Conservation (phyloP, 805 yeast genomes). For the Ogataea dorogensis region DNA sequence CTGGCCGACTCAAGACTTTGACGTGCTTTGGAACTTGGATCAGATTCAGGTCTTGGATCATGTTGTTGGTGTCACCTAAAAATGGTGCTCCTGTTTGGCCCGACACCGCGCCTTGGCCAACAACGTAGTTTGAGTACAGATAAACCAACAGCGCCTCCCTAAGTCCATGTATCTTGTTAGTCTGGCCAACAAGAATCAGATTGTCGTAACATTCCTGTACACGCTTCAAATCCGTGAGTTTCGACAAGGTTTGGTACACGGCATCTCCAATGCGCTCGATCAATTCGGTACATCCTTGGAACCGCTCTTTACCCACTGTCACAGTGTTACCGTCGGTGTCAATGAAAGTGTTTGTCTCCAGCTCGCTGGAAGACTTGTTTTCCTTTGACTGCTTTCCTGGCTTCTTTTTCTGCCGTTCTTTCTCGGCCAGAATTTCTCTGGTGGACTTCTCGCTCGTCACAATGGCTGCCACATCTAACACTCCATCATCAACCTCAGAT, state of each 20-base stretch:
- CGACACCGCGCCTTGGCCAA: conserved; percentile 19
- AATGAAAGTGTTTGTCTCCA: conserved; percentile 68
- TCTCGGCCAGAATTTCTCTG: conserved; percentile 42
- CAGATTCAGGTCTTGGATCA: conserved; percentile 28
- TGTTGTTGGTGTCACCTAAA: conserved; percentile 29
- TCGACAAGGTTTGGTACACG: conserved; percentile 51
- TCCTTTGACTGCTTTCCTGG: conserved; percentile 15
- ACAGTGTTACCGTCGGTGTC: conserved; percentile 57
- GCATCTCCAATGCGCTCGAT: conserved; percentile 53
- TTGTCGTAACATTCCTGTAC: conserved; percentile 86
- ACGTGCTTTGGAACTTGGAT: conserved; percentile 80
- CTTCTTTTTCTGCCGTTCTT: conserved; percentile 23
- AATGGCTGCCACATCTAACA: conserved; percentile 84
- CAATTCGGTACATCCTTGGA: conserved; percentile 69
- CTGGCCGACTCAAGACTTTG: conserved; percentile 70
- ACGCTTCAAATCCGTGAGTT: conserved; percentile 59
- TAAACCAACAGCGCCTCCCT: conserved; percentile 63
- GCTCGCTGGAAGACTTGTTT: conserved; percentile 55
- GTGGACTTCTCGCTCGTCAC: conserved; percentile 72
- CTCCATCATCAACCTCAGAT: conserved; percentile 59
- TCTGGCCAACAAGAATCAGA: conserved; percentile 75
- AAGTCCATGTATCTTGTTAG: conserved; percentile 72
- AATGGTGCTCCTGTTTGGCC: conserved; percentile 27
- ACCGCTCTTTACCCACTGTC: conserved; percentile 86
- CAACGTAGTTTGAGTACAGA: conserved; percentile 36